Conservation (phyloP, 2,329 filamentous ascomycete genomes). For the Cercospora zeae-maydis region DNA sequence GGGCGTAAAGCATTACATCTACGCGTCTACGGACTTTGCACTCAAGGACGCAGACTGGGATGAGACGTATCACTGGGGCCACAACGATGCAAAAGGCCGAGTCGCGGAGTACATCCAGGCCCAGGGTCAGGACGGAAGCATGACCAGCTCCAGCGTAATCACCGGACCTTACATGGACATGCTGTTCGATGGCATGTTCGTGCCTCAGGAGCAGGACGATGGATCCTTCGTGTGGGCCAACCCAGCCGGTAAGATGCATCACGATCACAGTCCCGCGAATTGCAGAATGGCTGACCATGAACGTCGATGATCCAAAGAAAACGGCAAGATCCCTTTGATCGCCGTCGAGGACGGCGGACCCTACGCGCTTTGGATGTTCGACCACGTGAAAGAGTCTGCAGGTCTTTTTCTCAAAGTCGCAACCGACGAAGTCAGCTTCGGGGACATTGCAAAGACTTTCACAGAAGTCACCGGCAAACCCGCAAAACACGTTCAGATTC, state of each 20-base stretch:
- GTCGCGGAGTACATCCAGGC: constrained; percentile 34
- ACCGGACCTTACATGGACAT: constrained; percentile 37
- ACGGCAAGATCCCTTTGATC: not conserved
- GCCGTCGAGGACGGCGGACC: not conserved
- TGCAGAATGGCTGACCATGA: not conserved
- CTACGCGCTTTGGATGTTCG: constrained; percentile 34
- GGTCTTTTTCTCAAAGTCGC: constrained; percentile 33
- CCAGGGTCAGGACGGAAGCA: constrained; percentile 20
- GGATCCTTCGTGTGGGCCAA: not conserved
- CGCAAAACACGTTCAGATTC: constrained; percentile 31
- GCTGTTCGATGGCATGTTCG: constrained; percentile 9
- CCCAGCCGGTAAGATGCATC: not conserved
- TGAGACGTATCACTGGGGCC: constrained; percentile 45
- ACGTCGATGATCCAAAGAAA: not conserved
- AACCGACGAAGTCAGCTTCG: constrained; percentile 31
- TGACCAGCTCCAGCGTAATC: constrained; percentile 33
- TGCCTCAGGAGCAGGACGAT: not conserved
- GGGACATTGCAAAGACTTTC: constrained; percentile 34
- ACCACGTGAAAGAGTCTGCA: constrained; percentile 25
- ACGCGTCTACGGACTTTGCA: constrained; percentile 50
- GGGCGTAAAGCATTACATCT: constrained; percentile 45
- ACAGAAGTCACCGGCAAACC: constrained; percentile 34
- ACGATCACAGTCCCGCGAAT: not conserved
- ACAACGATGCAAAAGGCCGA: constrained; percentile 46
- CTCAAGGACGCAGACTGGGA: constrained; percentile 50